Evolutionary conservation across 2,329 filamentous ascomycete species (phyloP).

Genomic region (Phaeomoniella chlamydospora): DNA sequence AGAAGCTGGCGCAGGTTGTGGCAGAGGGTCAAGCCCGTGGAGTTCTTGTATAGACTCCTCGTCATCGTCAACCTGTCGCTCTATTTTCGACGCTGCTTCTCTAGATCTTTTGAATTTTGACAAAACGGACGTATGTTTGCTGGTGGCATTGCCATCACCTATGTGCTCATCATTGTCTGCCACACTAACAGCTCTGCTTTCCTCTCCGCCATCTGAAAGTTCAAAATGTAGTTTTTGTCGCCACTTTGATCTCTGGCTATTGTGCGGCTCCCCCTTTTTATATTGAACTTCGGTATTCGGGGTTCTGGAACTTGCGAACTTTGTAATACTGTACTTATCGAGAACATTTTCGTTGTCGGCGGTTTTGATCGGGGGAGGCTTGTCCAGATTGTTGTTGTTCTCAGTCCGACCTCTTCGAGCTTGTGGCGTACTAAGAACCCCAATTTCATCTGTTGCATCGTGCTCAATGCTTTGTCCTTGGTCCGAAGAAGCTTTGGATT

Average conservation of each 20-base stretch:
- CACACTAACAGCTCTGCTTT: constrained; percentile 10
- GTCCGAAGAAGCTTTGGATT: no score
- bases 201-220: no score
- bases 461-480: no score
- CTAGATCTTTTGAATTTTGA: constrained; percentile 14
- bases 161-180: constrained; percentile 24
- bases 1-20: constrained; percentile 48
- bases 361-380: no score
- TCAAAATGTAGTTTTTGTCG: constrained; percentile 8
- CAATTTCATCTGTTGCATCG: no score
- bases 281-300: no score
- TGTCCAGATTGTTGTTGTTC: no score
- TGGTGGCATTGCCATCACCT: constrained; percentile 2
- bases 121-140: constrained; percentile 13
- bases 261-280: constrained; percentile 4
- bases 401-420: no score
- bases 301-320: no score
- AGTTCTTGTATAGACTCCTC: constrained; percentile 11
- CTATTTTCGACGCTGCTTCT: constrained; percentile 6
- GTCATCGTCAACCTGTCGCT: constrained; percentile 6
- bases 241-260: constrained; percentile 18
- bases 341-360: constrained; percentile 2
- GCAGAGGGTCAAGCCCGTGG: constrained; percentile 66
- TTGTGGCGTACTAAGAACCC: no score
- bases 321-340: constrained; percentile 6